These are phyloP conservation scores for Trichodelitschia bisporula DNA, from an alignment of 495 filamentous ascomycete genomes.

Conservation along the genomic window DNA sequence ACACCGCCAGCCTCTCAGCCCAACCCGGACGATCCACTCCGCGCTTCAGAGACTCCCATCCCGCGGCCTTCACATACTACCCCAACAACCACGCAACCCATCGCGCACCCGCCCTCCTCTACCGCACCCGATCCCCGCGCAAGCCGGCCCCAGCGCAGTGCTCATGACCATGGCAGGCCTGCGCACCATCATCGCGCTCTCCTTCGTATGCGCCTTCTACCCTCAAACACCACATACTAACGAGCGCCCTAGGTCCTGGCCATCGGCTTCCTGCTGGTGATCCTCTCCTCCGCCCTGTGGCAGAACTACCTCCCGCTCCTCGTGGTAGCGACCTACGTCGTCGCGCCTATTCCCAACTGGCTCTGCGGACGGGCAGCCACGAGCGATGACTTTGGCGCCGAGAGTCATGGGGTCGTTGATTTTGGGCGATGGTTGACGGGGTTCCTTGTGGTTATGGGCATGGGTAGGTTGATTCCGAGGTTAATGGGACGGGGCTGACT, in stretches of 20 bases:
- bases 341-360: conserved; percentile 91
- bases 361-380: conserved; percentile 69
- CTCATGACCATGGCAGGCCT: conserved; percentile 64
- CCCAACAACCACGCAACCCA: no score
- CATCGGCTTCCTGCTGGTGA: conserved; percentile 96
- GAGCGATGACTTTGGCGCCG: conserved; percentile 95
- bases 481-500: conserved; percentile 5
- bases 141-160: no score
- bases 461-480: conserved; percentile 34
- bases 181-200: conserved; percentile 95
- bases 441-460: conserved; percentile 91
- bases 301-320: conserved; percentile 79
- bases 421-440: conserved; percentile 88
- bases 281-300: conserved; percentile 88
- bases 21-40: no score
- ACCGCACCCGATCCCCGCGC: no score
- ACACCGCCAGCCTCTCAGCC: no score
- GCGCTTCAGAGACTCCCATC: no score
- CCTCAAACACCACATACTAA: conserved; percentile 2
- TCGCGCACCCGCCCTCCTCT: not conserved
- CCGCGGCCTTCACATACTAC: no score
- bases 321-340: conserved; percentile 82
- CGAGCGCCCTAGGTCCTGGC: conserved; percentile 45
- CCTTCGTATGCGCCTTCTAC: conserved; percentile 37
- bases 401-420: conserved; percentile 59